phyloP scores from a whole-genome alignment of 345 rosid species.

The Dovyalis caffra region DNA sequence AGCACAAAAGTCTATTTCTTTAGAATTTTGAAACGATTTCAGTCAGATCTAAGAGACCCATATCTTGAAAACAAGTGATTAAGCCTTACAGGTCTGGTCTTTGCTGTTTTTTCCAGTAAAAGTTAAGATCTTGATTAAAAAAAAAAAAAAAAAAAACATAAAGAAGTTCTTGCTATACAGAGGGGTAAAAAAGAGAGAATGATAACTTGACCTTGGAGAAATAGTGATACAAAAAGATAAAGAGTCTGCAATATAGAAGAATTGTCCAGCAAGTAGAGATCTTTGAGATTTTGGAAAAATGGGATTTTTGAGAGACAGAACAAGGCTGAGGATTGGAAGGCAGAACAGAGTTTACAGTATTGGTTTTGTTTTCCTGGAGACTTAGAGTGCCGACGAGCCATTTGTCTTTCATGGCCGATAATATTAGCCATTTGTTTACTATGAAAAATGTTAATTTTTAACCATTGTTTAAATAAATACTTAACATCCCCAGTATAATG shows the following conservation, averaged over 20 bases:
- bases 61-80: constrained; percentile 26
- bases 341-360: neutral
- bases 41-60: constrained; percentile 52
- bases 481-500: no score
- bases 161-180: neutral
- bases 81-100: neutral
- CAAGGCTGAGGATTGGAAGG: neutral
- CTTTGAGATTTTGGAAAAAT: neutral
- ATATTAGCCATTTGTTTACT: neutral
- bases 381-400: constrained; percentile 2
- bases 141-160: neutral
- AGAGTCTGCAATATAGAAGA: neutral
- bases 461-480: no score
- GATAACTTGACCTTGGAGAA: constrained; percentile 18
- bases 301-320: neutral
- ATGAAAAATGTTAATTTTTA: no score
- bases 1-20: constrained; percentile 37
- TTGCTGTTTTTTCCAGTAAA: neutral
- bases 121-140: neutral
- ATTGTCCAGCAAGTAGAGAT: neutral
- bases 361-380: neutral
- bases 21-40: neutral
- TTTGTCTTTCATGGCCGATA: neutral
- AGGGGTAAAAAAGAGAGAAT: neutral
- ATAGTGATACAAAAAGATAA: neutral